Base-by-base conservation (phyloP, 306 rosid genomes). In the Vigna trinervia region DNA sequence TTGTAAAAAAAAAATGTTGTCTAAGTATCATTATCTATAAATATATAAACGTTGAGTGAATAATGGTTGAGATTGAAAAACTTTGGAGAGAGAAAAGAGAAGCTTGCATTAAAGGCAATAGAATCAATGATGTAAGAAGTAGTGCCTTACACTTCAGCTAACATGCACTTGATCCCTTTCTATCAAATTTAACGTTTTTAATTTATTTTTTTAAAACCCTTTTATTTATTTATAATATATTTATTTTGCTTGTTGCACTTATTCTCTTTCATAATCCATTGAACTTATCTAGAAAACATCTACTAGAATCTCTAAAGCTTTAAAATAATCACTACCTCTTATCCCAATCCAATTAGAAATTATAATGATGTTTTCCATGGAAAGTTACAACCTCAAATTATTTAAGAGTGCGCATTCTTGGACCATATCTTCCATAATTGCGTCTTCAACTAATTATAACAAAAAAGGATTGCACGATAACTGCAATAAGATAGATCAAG, bases 101-200 rank as follows among this genome's bases (percentile, higher is more conserved):
- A 41, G 3, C 80, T 77, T 66, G 17, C 12, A 81, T 59, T 60
- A 76, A 84, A 87, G 87, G 68, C 78, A 70, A 86, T 56, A 88
- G 52, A 74, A 54, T 46, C 74, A 69, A 74, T 90, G 90, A 83
- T 85, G 69, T 82, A 3, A 81, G 73, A 84, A 82, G 89, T 64
- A 78, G 89, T 88, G 90, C 85, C 88, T 88, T 88, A 74, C 93
- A 89, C 93, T 87, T 87, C 89, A 89, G 60, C 87, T 59, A 80
- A 86, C 90, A 84, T 82, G 90, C 87, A 76, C 85, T 62, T 69
- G 72, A 56, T 63, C 62, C 41, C 38, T 82, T 85, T 77, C 41
- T 50, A 59, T 77, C 53, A 30, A 6, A 15, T 30, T 78, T 79
- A 69, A 4, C 54, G 17, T 71, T 34, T 32, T 6, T 19, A 36